Percentiles rank a stretch among this genome's conserved stretches.
These are phyloP conservation scores for Avena insularis DNA, from an alignment of 176 grass and related monocot species.

Conservation along the genomic window DNA sequence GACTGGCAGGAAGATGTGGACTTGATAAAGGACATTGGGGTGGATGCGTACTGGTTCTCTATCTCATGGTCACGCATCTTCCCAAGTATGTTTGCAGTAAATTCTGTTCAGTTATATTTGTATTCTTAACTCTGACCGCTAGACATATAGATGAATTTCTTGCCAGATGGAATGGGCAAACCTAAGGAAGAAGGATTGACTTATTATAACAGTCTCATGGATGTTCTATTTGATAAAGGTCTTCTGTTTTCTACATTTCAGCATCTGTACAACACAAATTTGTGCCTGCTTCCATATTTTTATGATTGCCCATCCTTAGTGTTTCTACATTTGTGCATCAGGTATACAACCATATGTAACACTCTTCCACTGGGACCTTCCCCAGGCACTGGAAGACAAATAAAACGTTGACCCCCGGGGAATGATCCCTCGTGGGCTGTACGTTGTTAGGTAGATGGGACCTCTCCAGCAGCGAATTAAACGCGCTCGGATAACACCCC, in stretches of 20 bases:
- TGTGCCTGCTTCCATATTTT: background rate
- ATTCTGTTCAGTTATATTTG: slow-evolving; percentile 9
- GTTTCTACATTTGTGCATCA: slow-evolving; percentile 43
- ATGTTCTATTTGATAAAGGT: slow-evolving; percentile 76
- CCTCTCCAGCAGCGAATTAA: too few relatives aligned
- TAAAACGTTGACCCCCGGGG: slow-evolving; percentile 25
- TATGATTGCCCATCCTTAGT: background rate
- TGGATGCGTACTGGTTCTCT: slow-evolving; percentile 96
- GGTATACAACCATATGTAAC: slow-evolving; percentile 84
- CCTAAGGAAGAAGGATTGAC: slow-evolving; percentile 84
- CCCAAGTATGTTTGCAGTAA: slow-evolving; percentile 75
- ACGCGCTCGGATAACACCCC: too few relatives aligned
- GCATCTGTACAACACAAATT: background rate
- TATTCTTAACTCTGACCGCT: background rate
- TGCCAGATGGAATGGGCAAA: slow-evolving; percentile 79
- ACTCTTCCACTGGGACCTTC: slow-evolving; percentile 95
- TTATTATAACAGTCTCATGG: slow-evolving; percentile 81
- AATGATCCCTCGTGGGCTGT: too few relatives aligned
- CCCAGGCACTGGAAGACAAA: slow-evolving; percentile 80
- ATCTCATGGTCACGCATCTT: slow-evolving; percentile 93
- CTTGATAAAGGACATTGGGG: slow-evolving; percentile 81
- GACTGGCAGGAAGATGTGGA: slow-evolving; percentile 73
- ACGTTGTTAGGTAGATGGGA: too few relatives aligned
- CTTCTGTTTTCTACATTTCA: background rate
- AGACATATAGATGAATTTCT: slow-evolving; percentile 37